A percentile compares a stretch with the other conserved stretches of the same genome.
Conservation (phyloP, 2,329 filamentous ascomycete species). For the Coniochaeta hoffmannii region DNA sequence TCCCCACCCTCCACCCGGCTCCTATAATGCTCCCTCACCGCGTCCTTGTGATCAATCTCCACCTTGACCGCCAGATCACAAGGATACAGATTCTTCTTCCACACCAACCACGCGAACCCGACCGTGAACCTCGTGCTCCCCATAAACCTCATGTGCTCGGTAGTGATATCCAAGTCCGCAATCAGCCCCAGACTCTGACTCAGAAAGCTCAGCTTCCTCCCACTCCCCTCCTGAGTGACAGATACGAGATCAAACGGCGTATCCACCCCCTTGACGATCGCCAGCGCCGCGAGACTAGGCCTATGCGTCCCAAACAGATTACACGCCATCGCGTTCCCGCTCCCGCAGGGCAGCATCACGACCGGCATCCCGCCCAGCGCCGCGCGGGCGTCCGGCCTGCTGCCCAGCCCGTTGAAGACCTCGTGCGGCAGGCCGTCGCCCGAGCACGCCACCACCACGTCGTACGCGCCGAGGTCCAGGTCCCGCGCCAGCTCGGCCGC, state of each 20-base stretch:
- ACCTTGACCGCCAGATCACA: constrained; percentile 84
- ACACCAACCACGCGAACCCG: constrained; percentile 70
- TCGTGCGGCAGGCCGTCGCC: constrained; percentile 90
- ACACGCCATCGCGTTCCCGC: constrained; percentile 87
- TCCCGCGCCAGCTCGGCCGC: constrained; percentile 68
- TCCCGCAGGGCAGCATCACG: constrained; percentile 83
- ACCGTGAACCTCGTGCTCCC: constrained; percentile 77
- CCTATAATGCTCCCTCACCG: constrained; percentile 64
- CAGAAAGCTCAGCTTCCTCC: constrained; percentile 74
- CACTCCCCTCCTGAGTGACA: constrained; percentile 73
- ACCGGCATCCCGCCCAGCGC: constrained; percentile 75
- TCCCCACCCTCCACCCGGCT: not conserved
- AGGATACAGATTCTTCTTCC: constrained; percentile 74
- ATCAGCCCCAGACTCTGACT: constrained; percentile 87
- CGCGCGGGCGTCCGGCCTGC: constrained; percentile 63
- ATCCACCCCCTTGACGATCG: constrained; percentile 79
- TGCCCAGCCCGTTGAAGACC: constrained; percentile 86
- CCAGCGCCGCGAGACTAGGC: constrained; percentile 68
- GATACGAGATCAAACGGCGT: constrained; percentile 81
- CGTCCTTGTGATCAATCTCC: constrained; percentile 67
- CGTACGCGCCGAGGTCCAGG: constrained; percentile 71
- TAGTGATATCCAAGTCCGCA: constrained; percentile 83
- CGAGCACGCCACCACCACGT: constrained; percentile 82
- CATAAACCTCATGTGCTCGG: constrained; percentile 87
- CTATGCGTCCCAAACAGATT: constrained; percentile 79